Percentiles rank a stretch among this genome's conserved stretches.
Evolutionary conservation across 306 rosid genomes (phyloP).

Genomic region (Sphenostylis stenocarpa): DNA sequence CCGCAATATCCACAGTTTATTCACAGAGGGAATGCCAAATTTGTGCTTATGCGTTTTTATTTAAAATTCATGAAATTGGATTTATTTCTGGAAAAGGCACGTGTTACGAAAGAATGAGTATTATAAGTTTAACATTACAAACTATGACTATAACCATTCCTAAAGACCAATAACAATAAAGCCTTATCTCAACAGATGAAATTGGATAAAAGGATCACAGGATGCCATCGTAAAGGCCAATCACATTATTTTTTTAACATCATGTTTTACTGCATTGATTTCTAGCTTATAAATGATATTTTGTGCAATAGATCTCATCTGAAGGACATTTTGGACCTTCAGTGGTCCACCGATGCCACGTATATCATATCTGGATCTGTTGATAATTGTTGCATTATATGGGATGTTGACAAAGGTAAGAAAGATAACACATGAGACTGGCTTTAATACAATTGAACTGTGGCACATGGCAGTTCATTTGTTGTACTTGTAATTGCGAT

Average conservation of each 20-base stretch:
- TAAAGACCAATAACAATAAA: neutral
- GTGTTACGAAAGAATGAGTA: neutral
- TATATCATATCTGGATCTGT: conserved; percentile 87
- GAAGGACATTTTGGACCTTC: conserved; percentile 85
- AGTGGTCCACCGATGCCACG: conserved; percentile 80
- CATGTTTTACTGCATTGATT: conserved; percentile 15
- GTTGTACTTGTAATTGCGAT: neutral
- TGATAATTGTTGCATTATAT: conserved; percentile 89
- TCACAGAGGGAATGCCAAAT: neutral
- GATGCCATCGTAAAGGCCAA: neutral
- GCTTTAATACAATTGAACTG: neutral
- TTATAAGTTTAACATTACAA: neutral
- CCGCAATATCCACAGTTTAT: neutral
- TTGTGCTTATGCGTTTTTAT: neutral
- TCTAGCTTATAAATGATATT: conserved; percentile 29
- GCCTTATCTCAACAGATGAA: neutral
- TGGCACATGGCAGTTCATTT: conserved; percentile 22
- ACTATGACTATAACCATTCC: neutral
- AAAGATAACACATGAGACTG: conserved; percentile 6
- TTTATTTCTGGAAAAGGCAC: neutral
- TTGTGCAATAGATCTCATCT: conserved; percentile 72
- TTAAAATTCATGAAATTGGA: neutral
- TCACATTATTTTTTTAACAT: neutral
- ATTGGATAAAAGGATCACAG: neutral
- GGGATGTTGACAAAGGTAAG: conserved; percentile 91